phyloP scores from a whole-genome alignment of 2,329 filamentous ascomycete genomes.

The Ophiostoma sp. region DNA sequence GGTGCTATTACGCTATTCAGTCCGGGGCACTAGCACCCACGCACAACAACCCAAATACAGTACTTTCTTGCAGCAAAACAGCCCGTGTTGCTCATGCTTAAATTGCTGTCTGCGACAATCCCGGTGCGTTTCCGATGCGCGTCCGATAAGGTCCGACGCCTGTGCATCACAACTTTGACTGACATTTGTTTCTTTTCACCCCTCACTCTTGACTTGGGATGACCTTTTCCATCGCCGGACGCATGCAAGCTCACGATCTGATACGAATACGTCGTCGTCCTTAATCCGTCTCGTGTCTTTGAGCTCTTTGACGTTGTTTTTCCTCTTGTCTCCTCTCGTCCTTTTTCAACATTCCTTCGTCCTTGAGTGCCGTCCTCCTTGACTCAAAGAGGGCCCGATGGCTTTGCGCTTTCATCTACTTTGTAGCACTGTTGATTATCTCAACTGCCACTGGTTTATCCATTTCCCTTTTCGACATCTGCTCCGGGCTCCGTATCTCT shows the following conservation, averaged over 20 bases:
- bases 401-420: not conserved
- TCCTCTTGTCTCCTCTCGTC: not conserved
- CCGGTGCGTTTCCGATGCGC: conserved; percentile 12
- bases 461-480: conserved; percentile 1
- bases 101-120: conserved; percentile 4
- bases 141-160: not conserved
- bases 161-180: not conserved
- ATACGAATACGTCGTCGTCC: not conserved
- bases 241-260: not conserved
- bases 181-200: not conserved
- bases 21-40: no score
- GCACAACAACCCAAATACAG: no score
- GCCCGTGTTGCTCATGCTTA: not conserved
- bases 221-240: not conserved
- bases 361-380: not conserved
- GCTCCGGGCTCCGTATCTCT: not conserved
- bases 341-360: conserved; percentile 9
- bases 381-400: not conserved
- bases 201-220: not conserved
- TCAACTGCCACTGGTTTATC: not conserved
- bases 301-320: not conserved
- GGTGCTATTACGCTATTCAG: not conserved
- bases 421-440: not conserved
- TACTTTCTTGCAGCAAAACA: conserved; percentile 4
- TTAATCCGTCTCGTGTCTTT: not conserved